These are phyloP conservation scores for Aspergillus oerlinghausenensis DNA, from an alignment of 2,329 filamentous ascomycete species.

Conservation along the genomic window DNA sequence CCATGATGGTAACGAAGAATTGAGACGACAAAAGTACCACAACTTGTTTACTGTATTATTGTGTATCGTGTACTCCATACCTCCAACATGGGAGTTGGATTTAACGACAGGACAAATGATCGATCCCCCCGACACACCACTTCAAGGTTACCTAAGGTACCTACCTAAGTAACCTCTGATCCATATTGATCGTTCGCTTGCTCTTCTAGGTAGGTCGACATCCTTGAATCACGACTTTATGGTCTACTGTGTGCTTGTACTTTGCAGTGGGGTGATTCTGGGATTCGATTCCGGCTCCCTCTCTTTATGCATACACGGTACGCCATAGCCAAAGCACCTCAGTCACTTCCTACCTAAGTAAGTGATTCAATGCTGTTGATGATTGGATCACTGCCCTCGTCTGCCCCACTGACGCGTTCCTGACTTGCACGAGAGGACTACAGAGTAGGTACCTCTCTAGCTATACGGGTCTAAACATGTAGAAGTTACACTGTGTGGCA, in stretches of 20 bases:
- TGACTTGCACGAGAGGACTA: constrained; percentile 17
- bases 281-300: not conserved
- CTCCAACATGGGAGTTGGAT: not conserved
- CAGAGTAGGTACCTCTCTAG: not conserved
- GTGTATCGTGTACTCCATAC: not conserved
- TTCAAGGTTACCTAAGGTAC: not conserved
- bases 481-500: no score
- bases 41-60: not conserved
- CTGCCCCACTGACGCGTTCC: constrained; percentile 26
- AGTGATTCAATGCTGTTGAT: not conserved
- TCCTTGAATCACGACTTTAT: not conserved
- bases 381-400: constrained; percentile 17
- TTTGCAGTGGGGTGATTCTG: not conserved
- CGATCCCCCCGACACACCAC: not conserved
- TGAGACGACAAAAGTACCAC: not conserved
- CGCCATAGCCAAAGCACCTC: not conserved
- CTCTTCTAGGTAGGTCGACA: not conserved
- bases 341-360: not conserved
- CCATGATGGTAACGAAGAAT: not conserved
- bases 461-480: not conserved
- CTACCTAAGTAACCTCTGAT: no score
- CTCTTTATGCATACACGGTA: not conserved
- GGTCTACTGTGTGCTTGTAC: not conserved
- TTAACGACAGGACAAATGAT: not conserved
- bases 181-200: not conserved